Conservation (phyloP, 805 yeast genomes). For the Vanderwaltozyma yarrowii region DNA sequence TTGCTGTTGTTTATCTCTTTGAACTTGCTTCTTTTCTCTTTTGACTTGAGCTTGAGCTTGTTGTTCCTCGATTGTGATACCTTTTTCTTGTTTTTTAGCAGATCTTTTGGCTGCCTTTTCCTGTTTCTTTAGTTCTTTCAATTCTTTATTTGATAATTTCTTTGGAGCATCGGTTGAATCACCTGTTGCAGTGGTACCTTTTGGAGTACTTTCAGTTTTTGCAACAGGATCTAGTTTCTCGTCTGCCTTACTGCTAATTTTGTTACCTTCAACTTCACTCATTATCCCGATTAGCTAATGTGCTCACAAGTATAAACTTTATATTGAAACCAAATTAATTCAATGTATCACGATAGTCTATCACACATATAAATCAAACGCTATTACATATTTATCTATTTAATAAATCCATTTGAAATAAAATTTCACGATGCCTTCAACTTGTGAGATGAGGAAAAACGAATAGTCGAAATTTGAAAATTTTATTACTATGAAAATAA, state of each 20-base stretch:
- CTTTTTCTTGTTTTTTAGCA: constrained; percentile 66
- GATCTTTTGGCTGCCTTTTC: constrained; percentile 92
- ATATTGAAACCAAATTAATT: too few relatives aligned
- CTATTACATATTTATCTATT: too few relatives aligned
- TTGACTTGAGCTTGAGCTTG: constrained; percentile 32
- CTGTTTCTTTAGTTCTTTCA: constrained; percentile 78
- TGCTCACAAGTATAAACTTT: too few relatives aligned
- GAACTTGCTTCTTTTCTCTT: constrained; percentile 34
- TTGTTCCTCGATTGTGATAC: constrained; percentile 37
- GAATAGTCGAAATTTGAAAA: too few relatives aligned
- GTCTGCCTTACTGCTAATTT: background rate
- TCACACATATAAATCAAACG: too few relatives aligned
- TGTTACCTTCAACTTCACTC: background rate
- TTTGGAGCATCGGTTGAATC: constrained; percentile 14
- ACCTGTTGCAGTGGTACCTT: background rate
- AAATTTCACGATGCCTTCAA: background rate
- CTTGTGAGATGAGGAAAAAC: too few relatives aligned
- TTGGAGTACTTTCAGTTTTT: background rate
- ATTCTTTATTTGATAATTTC: constrained; percentile 60
- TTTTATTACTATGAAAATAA: too few relatives aligned
- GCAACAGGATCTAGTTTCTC: background rate
- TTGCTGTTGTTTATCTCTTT: constrained; percentile 37
- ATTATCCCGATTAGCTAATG: too few relatives aligned
- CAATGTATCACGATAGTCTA: too few relatives aligned
- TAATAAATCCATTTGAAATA: too few relatives aligned